Evolutionary conservation across 352 stramenopile species (phyloP).

Genomic region (Globisporangium parvum): DNA sequence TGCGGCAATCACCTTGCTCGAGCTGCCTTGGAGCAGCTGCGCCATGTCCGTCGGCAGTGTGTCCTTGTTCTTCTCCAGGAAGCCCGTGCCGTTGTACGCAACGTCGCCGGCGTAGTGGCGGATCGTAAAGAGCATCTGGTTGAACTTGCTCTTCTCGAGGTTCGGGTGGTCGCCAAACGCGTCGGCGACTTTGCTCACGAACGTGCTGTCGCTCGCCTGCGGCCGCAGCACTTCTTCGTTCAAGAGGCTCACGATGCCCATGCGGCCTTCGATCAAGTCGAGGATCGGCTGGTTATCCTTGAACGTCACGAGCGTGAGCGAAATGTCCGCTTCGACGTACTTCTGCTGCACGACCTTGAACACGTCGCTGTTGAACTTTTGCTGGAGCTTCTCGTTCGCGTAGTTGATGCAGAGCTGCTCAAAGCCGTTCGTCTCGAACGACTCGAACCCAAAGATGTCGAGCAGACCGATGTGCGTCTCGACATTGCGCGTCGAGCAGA

Average conservation of each 20-base stretch:
- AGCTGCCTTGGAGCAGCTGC: conserved; percentile 58
- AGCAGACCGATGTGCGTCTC: conserved; percentile 88
- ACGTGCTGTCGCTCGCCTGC: conserved; percentile 73
- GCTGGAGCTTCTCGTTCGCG: conserved; percentile 88
- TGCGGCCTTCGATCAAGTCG: conserved; percentile 84
- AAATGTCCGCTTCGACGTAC: conserved; percentile 92
- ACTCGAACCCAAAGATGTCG: conserved; percentile 97
- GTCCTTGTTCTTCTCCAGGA: conserved; percentile 86
- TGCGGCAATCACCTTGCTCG: conserved; percentile 42
- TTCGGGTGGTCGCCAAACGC: conserved; percentile 72
- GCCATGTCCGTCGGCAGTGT: conserved; percentile 78
- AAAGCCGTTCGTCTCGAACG: conserved; percentile 89
- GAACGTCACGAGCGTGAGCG: conserved; percentile 81
- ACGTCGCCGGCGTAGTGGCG: conserved; percentile 80
- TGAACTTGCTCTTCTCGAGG: conserved; percentile 83
- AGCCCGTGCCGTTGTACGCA: conserved; percentile 70
- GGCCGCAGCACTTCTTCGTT: conserved; percentile 94
- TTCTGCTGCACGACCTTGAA: conserved; percentile 96
- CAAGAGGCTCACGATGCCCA: conserved; percentile 89
- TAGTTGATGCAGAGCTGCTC: conserved; percentile 94
- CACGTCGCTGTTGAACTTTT: conserved; percentile 93
- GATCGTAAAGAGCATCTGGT: conserved; percentile 77
- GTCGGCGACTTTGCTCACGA: conserved; percentile 80
- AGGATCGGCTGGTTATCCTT: conserved; percentile 90
- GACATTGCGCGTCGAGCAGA: conserved; percentile 70